Evolutionary conservation across 495 filamentous ascomycete genomes (phyloP), one percentile per base, ranked within the genome.

Genomic region (Eremomyces bilateralis): DNA sequence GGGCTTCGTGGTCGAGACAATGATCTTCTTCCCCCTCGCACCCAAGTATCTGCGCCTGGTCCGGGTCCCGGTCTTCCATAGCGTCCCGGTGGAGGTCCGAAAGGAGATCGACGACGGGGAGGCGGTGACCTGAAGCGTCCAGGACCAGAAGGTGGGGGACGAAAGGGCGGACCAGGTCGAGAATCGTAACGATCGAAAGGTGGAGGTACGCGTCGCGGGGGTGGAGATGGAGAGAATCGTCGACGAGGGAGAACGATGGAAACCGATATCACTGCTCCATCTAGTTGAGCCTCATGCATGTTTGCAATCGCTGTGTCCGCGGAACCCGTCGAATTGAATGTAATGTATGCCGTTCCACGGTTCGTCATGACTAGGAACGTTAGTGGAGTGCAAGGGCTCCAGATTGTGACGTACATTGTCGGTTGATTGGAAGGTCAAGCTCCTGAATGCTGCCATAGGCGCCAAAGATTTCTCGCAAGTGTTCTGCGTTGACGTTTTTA

Each of bases 261-360:
- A 18, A 99, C 88, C 44, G 74, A 77, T 51, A 99, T 73, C 15
- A 73, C 56, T 12, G 76, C 66, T 25, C 88, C 90, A 57, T 99
- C 88, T 29, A 99, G 59, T 43, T 94, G 80, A 11, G 81, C 81
- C 61, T 99, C 88, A 52, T 99, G 90, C 90, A 99, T 95, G 48
- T 92, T 77, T 30, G 83, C 71, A 43, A 99, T 90, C 17, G 88
- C 88, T 13, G 71, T 62, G 47, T 92, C 81, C 22, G 88, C 90
- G 42, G 82, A 76, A 29, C 70, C 61, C 24, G 81, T 68, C 33
- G 73, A 62, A 29, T 69, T 55, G 54, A 80, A 99, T 20, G 92
- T 57, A 34, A 97, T 83, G 52, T 94, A 99, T 28, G 88, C 90
- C 6, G 85, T 88, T 34, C 90, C 83, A 32, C 84, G 76, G 43